phyloP scores from a whole-genome alignment of 139 green algal genomes.

The Spirogloea muscicola region DNA sequence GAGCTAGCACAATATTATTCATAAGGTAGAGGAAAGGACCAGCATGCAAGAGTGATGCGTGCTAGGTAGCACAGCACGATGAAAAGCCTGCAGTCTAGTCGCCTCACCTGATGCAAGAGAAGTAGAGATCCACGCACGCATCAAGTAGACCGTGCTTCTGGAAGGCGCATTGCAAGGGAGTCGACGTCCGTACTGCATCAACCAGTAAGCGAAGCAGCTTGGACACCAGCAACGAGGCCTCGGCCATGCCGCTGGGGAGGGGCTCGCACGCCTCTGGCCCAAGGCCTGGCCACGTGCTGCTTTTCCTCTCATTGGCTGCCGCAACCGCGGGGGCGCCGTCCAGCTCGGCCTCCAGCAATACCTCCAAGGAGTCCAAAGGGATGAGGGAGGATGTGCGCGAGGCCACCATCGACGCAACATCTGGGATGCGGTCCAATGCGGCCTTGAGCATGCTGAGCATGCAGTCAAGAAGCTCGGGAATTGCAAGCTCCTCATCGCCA shows the following conservation, averaged over 20 bases:
- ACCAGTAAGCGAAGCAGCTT: constrained; percentile 27
- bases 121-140: constrained; percentile 25
- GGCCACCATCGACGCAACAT: no score
- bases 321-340: not conserved
- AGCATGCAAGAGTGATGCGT: no score
- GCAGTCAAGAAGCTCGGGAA: constrained; percentile 28
- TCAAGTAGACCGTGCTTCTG: constrained; percentile 11
- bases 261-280: not conserved
- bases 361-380: no score
- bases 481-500: constrained; percentile 10
- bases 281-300: constrained; percentile 1
- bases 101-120: constrained; percentile 29
- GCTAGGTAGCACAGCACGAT: no score
- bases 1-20: no score
- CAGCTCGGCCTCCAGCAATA: not conserved
- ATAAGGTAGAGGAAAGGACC: no score
- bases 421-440: constrained; percentile 33
- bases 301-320: not conserved
- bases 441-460: constrained; percentile 30
- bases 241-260: not conserved
- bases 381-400: no score
- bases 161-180: constrained; percentile 1
- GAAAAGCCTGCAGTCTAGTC: no score
- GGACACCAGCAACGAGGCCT: not conserved
- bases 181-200: not conserved